Conservation (phyloP, 331 rosid genomes). For the Pyrus hybrid region DNA sequence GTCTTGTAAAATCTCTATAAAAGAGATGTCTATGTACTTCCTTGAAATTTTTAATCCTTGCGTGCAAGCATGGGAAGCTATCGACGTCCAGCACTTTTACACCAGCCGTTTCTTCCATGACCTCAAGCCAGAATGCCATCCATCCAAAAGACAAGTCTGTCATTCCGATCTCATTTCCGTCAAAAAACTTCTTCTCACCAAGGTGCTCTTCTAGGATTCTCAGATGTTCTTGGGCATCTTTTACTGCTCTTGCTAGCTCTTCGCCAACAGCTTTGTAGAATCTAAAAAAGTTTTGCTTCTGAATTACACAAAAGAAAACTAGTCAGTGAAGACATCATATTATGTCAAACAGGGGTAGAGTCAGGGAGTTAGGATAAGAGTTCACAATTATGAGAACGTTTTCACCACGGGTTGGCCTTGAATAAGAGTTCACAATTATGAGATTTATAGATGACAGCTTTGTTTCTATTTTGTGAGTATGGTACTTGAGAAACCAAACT, state of each 20-base stretch:
- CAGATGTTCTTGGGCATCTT: constrained; percentile 11
- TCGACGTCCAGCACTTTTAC: constrained; percentile 11
- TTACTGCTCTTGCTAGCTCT: constrained; percentile 11
- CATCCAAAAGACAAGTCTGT: constrained; percentile 14
- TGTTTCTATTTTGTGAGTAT: too few species aligned
- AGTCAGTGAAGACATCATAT: neutral
- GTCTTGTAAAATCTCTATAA: too few species aligned
- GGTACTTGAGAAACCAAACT: too few species aligned
- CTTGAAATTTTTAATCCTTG: constrained; percentile 15
- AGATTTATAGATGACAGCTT: too few species aligned
- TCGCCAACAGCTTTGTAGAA: neutral
- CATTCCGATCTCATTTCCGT: constrained; percentile 24
- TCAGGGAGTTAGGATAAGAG: neutral
- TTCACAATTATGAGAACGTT: too few species aligned
- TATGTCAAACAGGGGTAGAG: too few species aligned
- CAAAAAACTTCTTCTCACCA: constrained; percentile 8
- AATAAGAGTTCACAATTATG: too few species aligned
- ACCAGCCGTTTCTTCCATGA: constrained; percentile 16
- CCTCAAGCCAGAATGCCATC: constrained; percentile 9
- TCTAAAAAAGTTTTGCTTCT: neutral
- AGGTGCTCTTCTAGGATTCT: constrained; percentile 9
- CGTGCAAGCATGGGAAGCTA: constrained; percentile 11
- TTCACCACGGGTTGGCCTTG: too few species aligned
- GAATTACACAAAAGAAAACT: neutral
- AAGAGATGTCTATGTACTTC: too few species aligned